Percentiles rank a stretch among this genome's conserved stretches.
Evolutionary conservation across 108 stramenopile species (phyloP).

Genomic region (Cylindrotheca fusiformis): DNA sequence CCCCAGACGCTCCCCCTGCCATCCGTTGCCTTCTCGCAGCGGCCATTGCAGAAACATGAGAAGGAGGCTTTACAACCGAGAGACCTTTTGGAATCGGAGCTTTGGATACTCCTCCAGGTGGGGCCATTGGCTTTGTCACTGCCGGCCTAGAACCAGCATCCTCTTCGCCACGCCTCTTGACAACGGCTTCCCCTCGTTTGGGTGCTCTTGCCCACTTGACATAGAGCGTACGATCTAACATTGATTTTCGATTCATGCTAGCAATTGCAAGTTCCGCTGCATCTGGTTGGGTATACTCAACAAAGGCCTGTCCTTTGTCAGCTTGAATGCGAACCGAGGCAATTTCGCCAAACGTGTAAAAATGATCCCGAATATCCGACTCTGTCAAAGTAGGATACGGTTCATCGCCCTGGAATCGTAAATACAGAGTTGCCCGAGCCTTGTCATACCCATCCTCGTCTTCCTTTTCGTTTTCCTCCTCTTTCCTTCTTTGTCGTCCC

Average conservation of each 20-base stretch:
- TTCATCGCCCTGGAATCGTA: slow-evolving; percentile 65
- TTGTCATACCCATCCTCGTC: slow-evolving; percentile 68
- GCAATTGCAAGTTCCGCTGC: slow-evolving; percentile 83
- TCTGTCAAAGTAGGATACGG: slow-evolving; percentile 61
- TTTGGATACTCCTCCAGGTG: slow-evolving; percentile 39
- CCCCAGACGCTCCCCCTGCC: slow-evolving; percentile 12
- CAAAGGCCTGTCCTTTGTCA: slow-evolving; percentile 75
- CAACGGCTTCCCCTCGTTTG: slow-evolving; percentile 68
- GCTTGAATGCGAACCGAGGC: slow-evolving; percentile 75
- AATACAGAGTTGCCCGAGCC: slow-evolving; percentile 72
- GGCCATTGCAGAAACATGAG: slow-evolving; percentile 51
- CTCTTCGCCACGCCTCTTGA: slow-evolving; percentile 27
- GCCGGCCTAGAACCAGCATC: background rate
- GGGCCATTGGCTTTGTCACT: slow-evolving; percentile 30
- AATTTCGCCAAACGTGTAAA: slow-evolving; percentile 85
- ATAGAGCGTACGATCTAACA: slow-evolving; percentile 53
- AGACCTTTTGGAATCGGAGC: slow-evolving; percentile 26
- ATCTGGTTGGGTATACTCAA: slow-evolving; percentile 88
- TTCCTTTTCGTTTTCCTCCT: slow-evolving; percentile 52
- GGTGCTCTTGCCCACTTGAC: slow-evolving; percentile 86
- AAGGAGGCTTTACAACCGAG: slow-evolving; percentile 31
- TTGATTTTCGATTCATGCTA: slow-evolving; percentile 56
- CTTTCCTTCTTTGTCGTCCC: slow-evolving; percentile 54
- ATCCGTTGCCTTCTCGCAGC: slow-evolving; percentile 29
- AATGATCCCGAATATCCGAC: slow-evolving; percentile 67